Evolutionary conservation across 2,329 filamentous ascomycete genomes (phyloP), one percentile per base, ranked within the genome.

Genomic region (Ophiocordyceps camponoti-saundersi): DNA sequence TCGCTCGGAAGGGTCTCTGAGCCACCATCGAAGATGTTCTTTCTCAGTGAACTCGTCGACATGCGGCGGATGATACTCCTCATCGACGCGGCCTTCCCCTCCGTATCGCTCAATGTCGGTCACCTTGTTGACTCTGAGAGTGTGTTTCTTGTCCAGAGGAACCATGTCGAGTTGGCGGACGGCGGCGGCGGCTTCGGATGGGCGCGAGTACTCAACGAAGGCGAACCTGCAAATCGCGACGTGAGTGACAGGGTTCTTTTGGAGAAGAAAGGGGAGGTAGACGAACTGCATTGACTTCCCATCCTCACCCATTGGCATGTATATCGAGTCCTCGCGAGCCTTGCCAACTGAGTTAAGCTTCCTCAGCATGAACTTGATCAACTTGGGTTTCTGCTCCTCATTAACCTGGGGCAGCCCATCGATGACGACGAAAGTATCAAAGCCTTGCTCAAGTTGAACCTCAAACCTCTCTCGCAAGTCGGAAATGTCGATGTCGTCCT

Each of bases 51-150:
- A 98, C 11, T 82, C 78, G 55, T 90, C 81, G 54, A 95, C 82
- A 56, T 82, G 69, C 46, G 92, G 92, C 45, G 82, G 71, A 49
- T 78, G 76, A 68, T 95, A 98, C 56, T 89, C 81, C 59, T 98
- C 92, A 55, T 95, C 85, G 57, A 98, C 77, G 54, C 88, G 81
- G 55, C 92, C 92, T 70, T 96, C 92, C 52, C 88, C 80, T 52
- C 92, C 92, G 64, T 86, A 98, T 55, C 92, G 84, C 64, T 98
- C 92, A 59, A 98, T 89, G 62, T 98, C 92, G 58, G 89, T 95
- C 58, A 98, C 76, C 70, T 98, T 98, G 79, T 98, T 98, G 57
- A 98, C 89, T 53, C 82, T 77, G 57, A 98, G 79, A 46, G 79
- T 95, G 74, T 98, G 89, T 70, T 82, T 95, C 77, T 93, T 96